These are phyloP conservation scores for Metarhizium humberi DNA, from an alignment of 2,329 filamentous ascomycete genomes.

Conservation along the genomic window DNA sequence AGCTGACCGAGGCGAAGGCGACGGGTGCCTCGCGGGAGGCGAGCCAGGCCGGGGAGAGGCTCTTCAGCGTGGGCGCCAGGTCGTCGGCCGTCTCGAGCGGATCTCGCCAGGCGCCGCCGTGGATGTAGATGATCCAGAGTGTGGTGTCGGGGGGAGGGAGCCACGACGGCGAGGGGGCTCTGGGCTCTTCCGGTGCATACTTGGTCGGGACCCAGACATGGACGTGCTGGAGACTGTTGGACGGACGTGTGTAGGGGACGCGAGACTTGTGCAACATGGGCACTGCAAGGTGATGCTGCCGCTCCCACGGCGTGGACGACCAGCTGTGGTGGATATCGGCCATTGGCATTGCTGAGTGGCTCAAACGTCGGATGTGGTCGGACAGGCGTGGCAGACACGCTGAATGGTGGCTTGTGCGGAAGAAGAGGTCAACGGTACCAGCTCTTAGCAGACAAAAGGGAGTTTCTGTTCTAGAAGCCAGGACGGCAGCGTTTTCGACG, in stretches of 20 bases:
- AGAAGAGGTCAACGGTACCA: too few species aligned
- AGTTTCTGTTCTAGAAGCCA: too few species aligned
- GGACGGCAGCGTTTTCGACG: too few species aligned
- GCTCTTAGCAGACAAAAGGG: too few species aligned
- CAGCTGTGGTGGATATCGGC: conserved; percentile 1
- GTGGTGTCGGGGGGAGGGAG: conserved; percentile 1
- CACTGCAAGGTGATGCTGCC: not conserved
- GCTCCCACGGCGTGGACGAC: conserved; percentile 2
- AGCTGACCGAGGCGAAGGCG: conserved; percentile 6
- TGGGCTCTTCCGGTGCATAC: not conserved
- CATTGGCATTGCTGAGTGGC: not conserved
- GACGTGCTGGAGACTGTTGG: conserved; percentile 5
- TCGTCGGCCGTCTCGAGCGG: conserved; percentile 12
- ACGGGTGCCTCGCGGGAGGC: conserved; percentile 3
- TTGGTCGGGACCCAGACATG: conserved; percentile 5
- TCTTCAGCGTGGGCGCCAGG: conserved; percentile 3
- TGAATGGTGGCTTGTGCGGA: too few species aligned
- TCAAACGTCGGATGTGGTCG: not conserved
- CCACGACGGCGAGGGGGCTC: conserved; percentile 2
- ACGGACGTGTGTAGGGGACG: conserved; percentile 2
- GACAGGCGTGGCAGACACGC: too few species aligned
- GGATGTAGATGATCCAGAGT: conserved; percentile 14
- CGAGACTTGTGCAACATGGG: conserved; percentile 8
- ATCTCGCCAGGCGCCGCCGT: conserved; percentile 19
- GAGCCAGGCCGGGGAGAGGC: conserved; percentile 1